Conservation (phyloP, 768 basidiomycete species). For the Collybia nuda region DNA sequence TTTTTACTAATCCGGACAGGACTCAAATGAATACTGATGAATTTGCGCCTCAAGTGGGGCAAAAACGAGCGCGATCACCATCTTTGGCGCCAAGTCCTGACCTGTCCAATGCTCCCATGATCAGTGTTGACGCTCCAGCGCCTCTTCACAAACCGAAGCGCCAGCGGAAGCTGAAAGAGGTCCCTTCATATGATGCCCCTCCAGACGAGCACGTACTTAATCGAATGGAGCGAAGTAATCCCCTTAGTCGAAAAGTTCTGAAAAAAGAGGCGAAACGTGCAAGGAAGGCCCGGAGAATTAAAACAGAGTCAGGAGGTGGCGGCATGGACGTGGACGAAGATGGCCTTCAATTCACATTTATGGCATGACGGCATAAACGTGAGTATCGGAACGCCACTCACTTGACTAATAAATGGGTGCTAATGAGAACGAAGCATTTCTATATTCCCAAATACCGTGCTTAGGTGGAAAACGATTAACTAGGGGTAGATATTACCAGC, state of each 20-base stretch:
- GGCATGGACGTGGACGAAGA: constrained; percentile 51
- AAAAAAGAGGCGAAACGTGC: constrained; percentile 68
- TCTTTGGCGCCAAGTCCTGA: constrained; percentile 18
- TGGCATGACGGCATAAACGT: constrained; percentile 21
- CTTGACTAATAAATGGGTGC: too few relatives aligned
- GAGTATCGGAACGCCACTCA: too few relatives aligned
- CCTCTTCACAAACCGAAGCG: constrained; percentile 51
- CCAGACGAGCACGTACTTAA: constrained; percentile 44
- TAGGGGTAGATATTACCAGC: too few relatives aligned
- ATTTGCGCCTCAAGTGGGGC: constrained; percentile 25
- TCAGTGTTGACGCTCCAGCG: constrained; percentile 14
- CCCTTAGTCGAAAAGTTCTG: constrained; percentile 55
- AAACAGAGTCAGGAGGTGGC: constrained; percentile 14
- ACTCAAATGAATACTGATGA: constrained; percentile 36
- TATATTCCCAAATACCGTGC: too few relatives aligned
- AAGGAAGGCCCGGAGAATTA: constrained; percentile 47
- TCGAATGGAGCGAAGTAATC: constrained; percentile 54
- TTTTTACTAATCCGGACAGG: constrained; percentile 11
- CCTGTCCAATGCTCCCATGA: constrained; percentile 10
- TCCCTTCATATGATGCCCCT: constrained; percentile 51
- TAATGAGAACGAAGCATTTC: too few relatives aligned
- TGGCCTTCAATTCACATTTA: constrained; percentile 46
- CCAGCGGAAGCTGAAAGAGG: constrained; percentile 53
- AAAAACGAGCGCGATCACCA: constrained; percentile 39
- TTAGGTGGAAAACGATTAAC: too few relatives aligned